phyloP scores from a whole-genome alignment of 2,329 filamentous ascomycete genomes.

The Apiospora kogelbergensis region DNA sequence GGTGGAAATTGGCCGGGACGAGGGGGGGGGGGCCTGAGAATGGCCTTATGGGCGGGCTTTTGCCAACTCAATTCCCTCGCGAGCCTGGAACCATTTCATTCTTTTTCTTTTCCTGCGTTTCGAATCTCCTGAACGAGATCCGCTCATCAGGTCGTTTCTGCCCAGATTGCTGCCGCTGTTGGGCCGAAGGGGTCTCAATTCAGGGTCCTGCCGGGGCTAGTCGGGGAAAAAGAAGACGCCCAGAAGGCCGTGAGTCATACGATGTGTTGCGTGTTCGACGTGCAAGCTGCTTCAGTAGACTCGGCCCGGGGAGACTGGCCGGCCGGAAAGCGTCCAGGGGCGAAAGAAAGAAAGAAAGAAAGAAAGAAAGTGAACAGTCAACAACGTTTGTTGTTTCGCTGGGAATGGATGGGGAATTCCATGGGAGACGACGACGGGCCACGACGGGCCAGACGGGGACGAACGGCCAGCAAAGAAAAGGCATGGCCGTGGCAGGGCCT shows the following conservation, averaged over 20 bases:
- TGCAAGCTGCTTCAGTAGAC: neutral
- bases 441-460: neutral
- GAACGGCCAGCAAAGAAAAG: neutral
- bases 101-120: neutral
- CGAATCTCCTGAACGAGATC: slow-evolving; percentile 4
- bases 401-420: neutral
- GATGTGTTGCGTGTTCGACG: neutral
- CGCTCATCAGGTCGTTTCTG: neutral
- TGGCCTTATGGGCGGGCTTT: neutral
- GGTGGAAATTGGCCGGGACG: neutral
- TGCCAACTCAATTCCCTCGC: neutral
- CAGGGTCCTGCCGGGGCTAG: slow-evolving; percentile 3
- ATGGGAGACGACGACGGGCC: neutral
- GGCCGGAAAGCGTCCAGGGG: too few relatives aligned
- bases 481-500: neutral
- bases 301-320: too few relatives aligned
- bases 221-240: neutral
- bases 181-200: neutral
- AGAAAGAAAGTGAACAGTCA: neutral
- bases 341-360: neutral
- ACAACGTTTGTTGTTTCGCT: neutral
- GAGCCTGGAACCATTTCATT: neutral
- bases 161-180: neutral
- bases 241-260: slow-evolving; percentile 5
- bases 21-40: neutral